Conservation (phyloP, 768 basidiomycete species). For the Tylopilus sp. region DNA sequence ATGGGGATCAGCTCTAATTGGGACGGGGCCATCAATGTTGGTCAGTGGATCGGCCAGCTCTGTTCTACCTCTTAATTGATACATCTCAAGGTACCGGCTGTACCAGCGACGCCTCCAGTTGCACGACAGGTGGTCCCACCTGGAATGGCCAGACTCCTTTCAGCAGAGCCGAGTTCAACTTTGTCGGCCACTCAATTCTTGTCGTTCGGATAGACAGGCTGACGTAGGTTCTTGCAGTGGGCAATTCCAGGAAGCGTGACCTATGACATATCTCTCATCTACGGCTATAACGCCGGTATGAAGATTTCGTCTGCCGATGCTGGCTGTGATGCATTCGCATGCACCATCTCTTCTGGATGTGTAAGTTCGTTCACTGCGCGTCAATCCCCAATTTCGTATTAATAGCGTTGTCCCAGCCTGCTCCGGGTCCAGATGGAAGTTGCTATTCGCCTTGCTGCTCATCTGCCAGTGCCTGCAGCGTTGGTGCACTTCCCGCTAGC, state of each 20-base stretch:
- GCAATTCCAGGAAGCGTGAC: slow-evolving; percentile 8
- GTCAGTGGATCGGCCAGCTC: slow-evolving; percentile 1
- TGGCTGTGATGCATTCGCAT: slow-evolving; percentile 14
- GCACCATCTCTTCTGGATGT: slow-evolving; percentile 15
- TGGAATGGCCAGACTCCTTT: slow-evolving; percentile 22
- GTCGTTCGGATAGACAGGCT: too few species aligned
- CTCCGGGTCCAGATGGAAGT: background rate
- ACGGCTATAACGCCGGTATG: slow-evolving; percentile 23
- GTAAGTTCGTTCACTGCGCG: slow-evolving; percentile 6
- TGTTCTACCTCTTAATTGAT: background rate
- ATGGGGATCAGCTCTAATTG: slow-evolving; percentile 18
- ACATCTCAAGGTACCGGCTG: slow-evolving; percentile 17
- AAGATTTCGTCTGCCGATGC: slow-evolving; percentile 11
- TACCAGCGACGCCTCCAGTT: slow-evolving; percentile 11
- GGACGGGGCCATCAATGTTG: slow-evolving; percentile 24
- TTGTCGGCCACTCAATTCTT: background rate
- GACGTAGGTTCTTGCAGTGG: background rate
- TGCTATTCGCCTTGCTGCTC: background rate
- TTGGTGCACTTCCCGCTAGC: background rate
- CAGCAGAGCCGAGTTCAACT: background rate
- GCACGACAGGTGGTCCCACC: slow-evolving; percentile 20
- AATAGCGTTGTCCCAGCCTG: slow-evolving; percentile 2
- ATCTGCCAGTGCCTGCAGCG: background rate
- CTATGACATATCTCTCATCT: slow-evolving; percentile 23
- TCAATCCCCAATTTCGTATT: background rate